Percentiles rank a stretch among this genome's conserved stretches.
Conservation (phyloP, 345 rosid genomes). For the Clausena lansium region DNA sequence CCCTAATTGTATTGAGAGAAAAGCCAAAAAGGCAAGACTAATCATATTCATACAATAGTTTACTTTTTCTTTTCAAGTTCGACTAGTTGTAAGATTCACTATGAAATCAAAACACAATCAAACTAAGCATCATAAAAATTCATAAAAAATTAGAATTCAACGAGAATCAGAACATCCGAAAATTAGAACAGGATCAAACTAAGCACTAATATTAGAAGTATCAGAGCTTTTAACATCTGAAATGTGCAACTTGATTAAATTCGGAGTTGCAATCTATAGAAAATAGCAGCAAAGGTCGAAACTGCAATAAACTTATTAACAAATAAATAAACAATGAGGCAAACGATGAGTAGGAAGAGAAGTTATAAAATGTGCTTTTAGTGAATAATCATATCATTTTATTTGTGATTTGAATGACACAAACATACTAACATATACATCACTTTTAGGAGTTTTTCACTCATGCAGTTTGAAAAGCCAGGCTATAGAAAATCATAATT, state of each 20-base stretch:
- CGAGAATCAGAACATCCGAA: too few relatives aligned
- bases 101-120: too few relatives aligned
- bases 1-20: too few relatives aligned
- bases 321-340: not conserved
- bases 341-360: not conserved
- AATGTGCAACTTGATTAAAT: not conserved
- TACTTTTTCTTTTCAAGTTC: too few relatives aligned
- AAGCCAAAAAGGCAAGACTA: too few relatives aligned
- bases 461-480: not conserved
- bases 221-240: too few relatives aligned
- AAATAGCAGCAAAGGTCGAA: not conserved
- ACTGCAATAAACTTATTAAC: not conserved
- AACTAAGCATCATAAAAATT: too few relatives aligned
- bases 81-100: too few relatives aligned
- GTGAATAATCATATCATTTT: not conserved
- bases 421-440: not conserved
- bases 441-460: not conserved
- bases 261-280: not conserved
- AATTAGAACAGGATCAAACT: too few relatives aligned
- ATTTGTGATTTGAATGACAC: not conserved
- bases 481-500: not conserved
- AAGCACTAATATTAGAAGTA: not conserved
- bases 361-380: not conserved
- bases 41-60: too few relatives aligned
- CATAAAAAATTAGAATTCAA: too few relatives aligned